Evolutionary conservation across 345 rosid genomes (phyloP).

Genomic region (Eucalyptus pauciflora): DNA sequence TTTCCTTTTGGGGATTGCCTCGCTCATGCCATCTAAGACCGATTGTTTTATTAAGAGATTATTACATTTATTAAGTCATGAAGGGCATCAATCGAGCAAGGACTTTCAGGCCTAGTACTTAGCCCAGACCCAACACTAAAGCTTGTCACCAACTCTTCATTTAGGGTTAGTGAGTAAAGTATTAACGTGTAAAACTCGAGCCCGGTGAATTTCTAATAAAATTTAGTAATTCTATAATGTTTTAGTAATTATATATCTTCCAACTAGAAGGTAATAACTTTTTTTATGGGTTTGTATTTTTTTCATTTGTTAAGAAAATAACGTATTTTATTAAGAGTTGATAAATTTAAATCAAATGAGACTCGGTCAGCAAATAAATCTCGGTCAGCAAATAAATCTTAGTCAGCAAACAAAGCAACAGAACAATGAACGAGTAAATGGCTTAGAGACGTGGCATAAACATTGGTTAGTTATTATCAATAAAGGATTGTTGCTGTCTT

Average conservation of each 20-base stretch:
- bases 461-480: not conserved
- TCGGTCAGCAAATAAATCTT: not conserved
- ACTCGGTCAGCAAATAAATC: not conserved
- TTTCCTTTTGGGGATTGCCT: not conserved
- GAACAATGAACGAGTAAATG: not conserved
- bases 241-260: not conserved
- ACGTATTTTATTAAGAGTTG: not conserved
- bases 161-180: not conserved
- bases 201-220: not conserved
- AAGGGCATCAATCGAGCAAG: too few species aligned
- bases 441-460: not conserved
- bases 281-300: too few species aligned
- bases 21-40: not conserved
- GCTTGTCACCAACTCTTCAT: not conserved
- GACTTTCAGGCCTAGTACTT: not conserved
- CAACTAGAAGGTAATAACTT: not conserved
- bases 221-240: not conserved
- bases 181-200: not conserved
- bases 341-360: not conserved
- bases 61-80: not conserved
- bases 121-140: not conserved
- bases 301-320: too few species aligned
- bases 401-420: not conserved
- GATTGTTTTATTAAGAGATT: not conserved
- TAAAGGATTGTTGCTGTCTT: too few species aligned